phyloP scores from a whole-genome alignment of 257 asterid species.

The Lycium barbarum region DNA sequence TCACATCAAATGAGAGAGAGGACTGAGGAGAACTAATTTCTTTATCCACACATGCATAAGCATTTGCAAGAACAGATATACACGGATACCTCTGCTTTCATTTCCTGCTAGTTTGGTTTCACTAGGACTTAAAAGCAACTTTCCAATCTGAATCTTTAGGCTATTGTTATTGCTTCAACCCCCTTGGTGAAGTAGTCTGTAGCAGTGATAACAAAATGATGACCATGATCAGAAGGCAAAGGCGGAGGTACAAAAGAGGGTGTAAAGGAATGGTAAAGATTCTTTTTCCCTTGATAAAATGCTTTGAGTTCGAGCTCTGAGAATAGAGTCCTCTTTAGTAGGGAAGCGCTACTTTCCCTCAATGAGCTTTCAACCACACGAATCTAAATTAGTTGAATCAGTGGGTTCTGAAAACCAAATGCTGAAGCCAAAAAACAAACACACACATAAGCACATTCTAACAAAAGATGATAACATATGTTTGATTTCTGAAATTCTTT shows the following conservation, averaged over 20 bases:
- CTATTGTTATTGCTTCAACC: no score
- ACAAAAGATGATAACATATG: not conserved
- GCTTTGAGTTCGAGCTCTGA: not conserved
- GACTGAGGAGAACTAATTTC: not conserved
- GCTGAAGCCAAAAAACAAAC: not conserved
- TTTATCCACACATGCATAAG: not conserved
- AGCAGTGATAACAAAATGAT: no score
- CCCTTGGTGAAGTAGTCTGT: no score
- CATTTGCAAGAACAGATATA: not conserved
- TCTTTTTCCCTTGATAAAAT: not conserved
- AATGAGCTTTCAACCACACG: not conserved
- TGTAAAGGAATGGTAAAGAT: not conserved
- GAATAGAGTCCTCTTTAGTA: not conserved
- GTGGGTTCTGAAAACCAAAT: not conserved
- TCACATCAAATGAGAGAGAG: no score
- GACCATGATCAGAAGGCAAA: no score
- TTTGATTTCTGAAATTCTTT: not conserved
- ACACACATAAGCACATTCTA: not conserved
- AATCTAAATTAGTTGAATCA: not conserved
- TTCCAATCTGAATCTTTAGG: no score
- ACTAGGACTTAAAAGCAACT: no score
- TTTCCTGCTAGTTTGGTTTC: no score
- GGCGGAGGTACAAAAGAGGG: no score
- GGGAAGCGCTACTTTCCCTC: not conserved
- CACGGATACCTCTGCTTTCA: no score